Evolutionary conservation across 2,329 filamentous ascomycete genomes (phyloP), one percentile per base, ranked within the genome.

Genomic region (Xylaria hypoxylon): DNA sequence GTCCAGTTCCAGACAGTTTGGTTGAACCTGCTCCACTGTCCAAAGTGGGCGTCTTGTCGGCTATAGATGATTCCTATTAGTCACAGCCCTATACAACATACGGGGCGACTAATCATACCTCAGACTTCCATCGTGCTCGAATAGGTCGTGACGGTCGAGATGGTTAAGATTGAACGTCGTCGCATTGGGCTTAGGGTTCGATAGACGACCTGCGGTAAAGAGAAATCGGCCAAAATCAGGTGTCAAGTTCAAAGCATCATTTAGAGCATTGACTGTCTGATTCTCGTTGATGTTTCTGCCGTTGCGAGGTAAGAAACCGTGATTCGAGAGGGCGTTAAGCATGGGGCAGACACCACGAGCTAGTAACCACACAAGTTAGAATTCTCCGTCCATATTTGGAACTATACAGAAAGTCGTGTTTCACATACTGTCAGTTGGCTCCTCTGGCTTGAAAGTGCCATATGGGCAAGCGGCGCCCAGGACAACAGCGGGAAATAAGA

Each of bases 11-110:
- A 88, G 68, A 86, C 73, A 2, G 79, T 81, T 59, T 82, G 76
- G 74, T 87, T 86, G 78, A 88, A 87, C 62, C 81, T 62, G 69
- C 84, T 80, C 69, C 83, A 83, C 73, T 83, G 82, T 24, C 85
- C 85, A 59, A 85, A 80, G 77, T 76, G 83, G 8, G 80, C 82
- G 64, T 87, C 85, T 1, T 77, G 71, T 28, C 84, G 84, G 45
- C 81, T 84, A 52, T n/a, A 42, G 19, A 59, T 19, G 56, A 17
- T 6, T 13, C 10, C 2, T 44, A 28, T 62, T 50, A 70, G 42
- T 38, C 13, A n/a, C n/a, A 5, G 19, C 5, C 42, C 24, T 52
- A 55, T 42, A 22, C n/a, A 52, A 11, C 35, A 26, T 10, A 3
- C 7, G 17, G 3, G n/a, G 7, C 15, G 5, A 7, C 5, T 1